Base-by-base conservation (phyloP, 2,329 filamentous ascomycete genomes). In the Mycosphaerella arachidis region DNA sequence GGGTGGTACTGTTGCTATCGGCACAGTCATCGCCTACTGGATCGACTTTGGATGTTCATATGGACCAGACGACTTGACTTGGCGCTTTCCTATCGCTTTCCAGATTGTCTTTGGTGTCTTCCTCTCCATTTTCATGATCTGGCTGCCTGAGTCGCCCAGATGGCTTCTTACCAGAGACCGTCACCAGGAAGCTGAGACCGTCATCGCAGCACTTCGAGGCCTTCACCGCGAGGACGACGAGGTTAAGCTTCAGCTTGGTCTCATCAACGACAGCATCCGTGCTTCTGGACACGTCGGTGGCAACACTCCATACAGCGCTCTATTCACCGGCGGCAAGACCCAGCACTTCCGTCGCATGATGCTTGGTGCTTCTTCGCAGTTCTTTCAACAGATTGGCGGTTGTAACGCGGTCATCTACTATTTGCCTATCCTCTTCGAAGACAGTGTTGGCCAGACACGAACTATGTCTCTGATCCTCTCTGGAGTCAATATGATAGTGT, bases 331-430 rank as follows among this genome's bases (percentile, higher is more conserved):
- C 53, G 85, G 85, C 62, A 86, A 84, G 74, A 86, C 84, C 3
- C 85, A 88, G 73, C 84, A 88, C 68, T 82, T 86, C 74, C 81
- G 85, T 7, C 80, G 86, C 35, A 85, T 87, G 79, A 64, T 87
- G 56, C 79, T 88, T 6, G 85, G 84, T 3, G 78, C 82, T 0
- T 81, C 79, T 8, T 79, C 79, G 5, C 84, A 87, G 71, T 76
- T 87, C 48, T 84, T 86, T 78, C 85, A 87, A 69, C 85, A 87
- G 64, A 74, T 86, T 7, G 81, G 79, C 18, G 68, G 82, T 0
- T 84, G 82, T 55, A 77, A 77, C 48, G 75, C 75, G 1, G 75
- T 78, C 45, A 78, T 77, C 61, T 78, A 78, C 67, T 78, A 75
- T 62, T 74, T 77, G 55, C 76, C 76, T 0, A 67, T 77, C 5